phyloP scores from a whole-genome alignment of 2,329 filamentous ascomycete genomes.

The Thielaviopsis musarum region DNA sequence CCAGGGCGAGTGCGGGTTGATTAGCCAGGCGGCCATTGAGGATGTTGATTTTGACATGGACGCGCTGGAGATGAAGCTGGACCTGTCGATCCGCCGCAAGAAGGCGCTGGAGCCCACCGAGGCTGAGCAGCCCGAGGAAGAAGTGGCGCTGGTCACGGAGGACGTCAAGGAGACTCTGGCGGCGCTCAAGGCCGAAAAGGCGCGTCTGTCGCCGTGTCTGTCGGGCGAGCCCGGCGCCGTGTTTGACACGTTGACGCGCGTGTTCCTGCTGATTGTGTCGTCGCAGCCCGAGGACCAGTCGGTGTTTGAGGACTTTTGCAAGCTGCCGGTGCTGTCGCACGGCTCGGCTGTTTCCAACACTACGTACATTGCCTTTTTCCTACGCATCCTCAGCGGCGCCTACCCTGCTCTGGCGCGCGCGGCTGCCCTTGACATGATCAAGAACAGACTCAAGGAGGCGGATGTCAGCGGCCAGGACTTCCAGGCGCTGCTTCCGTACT shows the following conservation, averaged over 20 bases:
- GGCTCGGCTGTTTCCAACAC: slow-evolving; percentile 39
- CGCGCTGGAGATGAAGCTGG: slow-evolving; percentile 56
- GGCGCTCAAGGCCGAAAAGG: slow-evolving; percentile 22
- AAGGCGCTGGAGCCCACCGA: slow-evolving; percentile 31
- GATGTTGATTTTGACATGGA: slow-evolving; percentile 57
- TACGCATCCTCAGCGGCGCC: slow-evolving; percentile 55
- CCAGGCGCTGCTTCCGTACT: slow-evolving; percentile 70
- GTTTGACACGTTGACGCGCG: slow-evolving; percentile 40
- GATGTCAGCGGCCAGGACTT: slow-evolving; percentile 42
- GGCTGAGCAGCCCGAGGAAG: slow-evolving; percentile 34
- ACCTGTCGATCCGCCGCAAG: slow-evolving; percentile 46
- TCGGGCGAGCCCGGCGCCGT: slow-evolving; percentile 31
- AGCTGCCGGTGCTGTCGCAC: slow-evolving; percentile 36
- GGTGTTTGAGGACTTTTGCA: slow-evolving; percentile 34
- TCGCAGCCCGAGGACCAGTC: slow-evolving; percentile 23
- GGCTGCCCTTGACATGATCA: slow-evolving; percentile 50
- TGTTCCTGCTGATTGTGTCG: slow-evolving; percentile 38
- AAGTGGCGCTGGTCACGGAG: slow-evolving; percentile 19
- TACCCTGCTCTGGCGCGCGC: slow-evolving; percentile 52
- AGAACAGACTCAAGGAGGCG: slow-evolving; percentile 35
- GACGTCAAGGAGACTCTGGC: slow-evolving; percentile 25
- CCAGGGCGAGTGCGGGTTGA: slow-evolving; percentile 38
- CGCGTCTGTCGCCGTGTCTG: slow-evolving; percentile 33
- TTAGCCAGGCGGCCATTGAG: slow-evolving; percentile 51
- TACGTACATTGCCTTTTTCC: slow-evolving; percentile 60